Percentiles rank a stretch among this genome's conserved stretches.
Evolutionary conservation across 164 flowering plant genomes (phyloP).

Genomic region (Tetracentron sinense): DNA sequence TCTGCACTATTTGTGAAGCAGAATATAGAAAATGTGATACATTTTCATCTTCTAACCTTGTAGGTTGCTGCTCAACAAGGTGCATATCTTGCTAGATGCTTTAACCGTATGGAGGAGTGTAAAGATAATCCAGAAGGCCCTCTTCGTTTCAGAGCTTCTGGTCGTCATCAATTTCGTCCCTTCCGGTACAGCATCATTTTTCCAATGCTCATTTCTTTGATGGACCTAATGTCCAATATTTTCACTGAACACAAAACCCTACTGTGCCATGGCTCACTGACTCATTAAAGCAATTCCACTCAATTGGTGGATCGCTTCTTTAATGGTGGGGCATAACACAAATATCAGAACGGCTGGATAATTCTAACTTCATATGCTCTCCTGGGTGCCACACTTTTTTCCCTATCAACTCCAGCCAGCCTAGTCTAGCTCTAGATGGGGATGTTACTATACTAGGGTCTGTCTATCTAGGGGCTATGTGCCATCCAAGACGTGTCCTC

Average conservation of each 20-base stretch:
- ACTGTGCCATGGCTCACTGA: too few species aligned
- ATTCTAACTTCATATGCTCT: too few species aligned
- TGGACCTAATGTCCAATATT: too few species aligned
- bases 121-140: conserved; percentile 83
- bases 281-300: too few species aligned
- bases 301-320: too few species aligned
- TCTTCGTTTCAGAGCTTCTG: conserved; percentile 59
- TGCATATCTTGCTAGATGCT: conserved; percentile 69
- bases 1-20: too few species aligned
- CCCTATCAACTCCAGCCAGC: not conserved
- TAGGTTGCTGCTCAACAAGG: conserved; percentile 96
- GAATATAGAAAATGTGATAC: not conserved
- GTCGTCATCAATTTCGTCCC: conserved; percentile 78
- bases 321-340: too few species aligned
- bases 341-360: too few species aligned
- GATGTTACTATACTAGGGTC: not conserved
- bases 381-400: not conserved
- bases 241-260: too few species aligned
- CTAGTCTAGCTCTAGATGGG: not conserved
- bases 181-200: conserved; percentile 46
- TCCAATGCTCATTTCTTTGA: not conserved
- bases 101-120: conserved; percentile 72
- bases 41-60: conserved; percentile 2
- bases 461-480: not conserved
- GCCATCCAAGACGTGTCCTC: not conserved